phyloP scores from a whole-genome alignment of 2,329 filamentous ascomycete genomes.

The Tolypocladium amazonense region DNA sequence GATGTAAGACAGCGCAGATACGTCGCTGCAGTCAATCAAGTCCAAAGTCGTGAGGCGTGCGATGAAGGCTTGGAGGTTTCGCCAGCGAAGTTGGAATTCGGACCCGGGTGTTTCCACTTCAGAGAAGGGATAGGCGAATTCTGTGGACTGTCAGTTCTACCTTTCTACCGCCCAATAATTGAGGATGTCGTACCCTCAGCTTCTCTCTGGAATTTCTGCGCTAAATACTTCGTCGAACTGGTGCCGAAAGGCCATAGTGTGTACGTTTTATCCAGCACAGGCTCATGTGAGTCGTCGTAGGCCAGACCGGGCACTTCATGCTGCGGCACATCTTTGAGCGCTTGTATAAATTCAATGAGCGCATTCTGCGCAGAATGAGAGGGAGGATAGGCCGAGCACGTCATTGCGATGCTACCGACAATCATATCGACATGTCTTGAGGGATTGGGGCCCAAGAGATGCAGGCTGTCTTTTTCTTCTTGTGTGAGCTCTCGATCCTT shows the following conservation, averaged over 20 bases:
- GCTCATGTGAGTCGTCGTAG: conserved; percentile 1
- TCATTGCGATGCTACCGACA: not conserved
- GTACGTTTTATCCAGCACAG: not conserved
- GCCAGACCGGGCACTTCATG: conserved; percentile 1
- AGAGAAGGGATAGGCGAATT: conserved; percentile 6
- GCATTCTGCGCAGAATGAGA: conserved; percentile 1
- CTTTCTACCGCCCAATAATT: not conserved
- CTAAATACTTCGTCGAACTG: not conserved
- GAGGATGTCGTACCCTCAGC: not conserved
- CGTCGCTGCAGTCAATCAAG: conserved; percentile 5
- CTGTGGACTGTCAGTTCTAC: not conserved
- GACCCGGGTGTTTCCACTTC: conserved; percentile 4
- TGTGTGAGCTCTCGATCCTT: not conserved
- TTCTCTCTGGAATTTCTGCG: conserved; percentile 2
- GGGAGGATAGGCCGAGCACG: conserved; percentile 4
- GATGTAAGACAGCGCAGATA: conserved; percentile 3
- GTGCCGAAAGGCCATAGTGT: conserved; percentile 4
- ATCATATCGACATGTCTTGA: conserved; percentile 5
- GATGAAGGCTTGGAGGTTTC: conserved; percentile 5
- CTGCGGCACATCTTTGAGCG: not conserved
- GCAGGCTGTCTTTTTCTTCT: not conserved
- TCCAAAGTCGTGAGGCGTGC: conserved; percentile 3
- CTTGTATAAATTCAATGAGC: conserved; percentile 2
- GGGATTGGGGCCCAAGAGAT: conserved; percentile 2
- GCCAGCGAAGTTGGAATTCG: conserved; percentile 5